Conservation (phyloP, 1,284 basidiomycete species). For the Neolentinus lepideus region DNA sequence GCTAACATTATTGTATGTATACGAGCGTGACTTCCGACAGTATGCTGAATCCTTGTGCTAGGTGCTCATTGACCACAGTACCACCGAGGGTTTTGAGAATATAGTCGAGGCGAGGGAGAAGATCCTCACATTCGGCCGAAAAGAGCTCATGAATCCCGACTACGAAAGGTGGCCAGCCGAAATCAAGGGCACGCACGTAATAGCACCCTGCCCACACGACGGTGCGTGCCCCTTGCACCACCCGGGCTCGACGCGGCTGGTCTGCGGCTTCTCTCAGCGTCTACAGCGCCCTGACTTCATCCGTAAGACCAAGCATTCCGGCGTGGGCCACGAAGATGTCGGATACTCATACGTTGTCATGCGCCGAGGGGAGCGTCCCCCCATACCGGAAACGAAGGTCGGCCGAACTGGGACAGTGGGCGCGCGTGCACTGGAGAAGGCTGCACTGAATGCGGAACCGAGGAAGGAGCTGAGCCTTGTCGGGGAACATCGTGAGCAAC, state of each 20-base stretch:
- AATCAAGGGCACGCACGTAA: constrained; percentile 60
- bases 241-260: constrained; percentile 40
- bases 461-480: constrained; percentile 39
- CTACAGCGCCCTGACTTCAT: constrained; percentile 83
- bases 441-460: constrained; percentile 21
- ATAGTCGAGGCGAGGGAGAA: constrained; percentile 82
- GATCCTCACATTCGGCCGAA: constrained; percentile 62
- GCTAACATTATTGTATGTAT: constrained; percentile 67
- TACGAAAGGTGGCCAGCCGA: constrained; percentile 23
- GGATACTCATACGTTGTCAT: constrained; percentile 91
- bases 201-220: constrained; percentile 94
- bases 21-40: constrained; percentile 3
- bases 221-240: constrained; percentile 70
- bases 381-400: constrained; percentile 9
- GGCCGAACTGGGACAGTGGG: constrained; percentile 27
- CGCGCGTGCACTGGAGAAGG: constrained; percentile 30
- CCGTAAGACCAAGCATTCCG: constrained; percentile 82
- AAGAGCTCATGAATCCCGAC: constrained; percentile 44
- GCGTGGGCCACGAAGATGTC: constrained; percentile 77
- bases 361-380: constrained; percentile 69
- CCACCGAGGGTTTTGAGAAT: constrained; percentile 69
- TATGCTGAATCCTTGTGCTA: constrained; percentile 24
- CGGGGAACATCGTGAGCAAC: constrained; percentile 22
- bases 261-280: constrained; percentile 85
- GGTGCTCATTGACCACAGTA: constrained; percentile 86